A percentile compares a stretch with the other conserved stretches of the same genome.
phyloP scores from a whole-genome alignment of 2,329 filamentous ascomycete species.

The Elsinoe perseae region DNA sequence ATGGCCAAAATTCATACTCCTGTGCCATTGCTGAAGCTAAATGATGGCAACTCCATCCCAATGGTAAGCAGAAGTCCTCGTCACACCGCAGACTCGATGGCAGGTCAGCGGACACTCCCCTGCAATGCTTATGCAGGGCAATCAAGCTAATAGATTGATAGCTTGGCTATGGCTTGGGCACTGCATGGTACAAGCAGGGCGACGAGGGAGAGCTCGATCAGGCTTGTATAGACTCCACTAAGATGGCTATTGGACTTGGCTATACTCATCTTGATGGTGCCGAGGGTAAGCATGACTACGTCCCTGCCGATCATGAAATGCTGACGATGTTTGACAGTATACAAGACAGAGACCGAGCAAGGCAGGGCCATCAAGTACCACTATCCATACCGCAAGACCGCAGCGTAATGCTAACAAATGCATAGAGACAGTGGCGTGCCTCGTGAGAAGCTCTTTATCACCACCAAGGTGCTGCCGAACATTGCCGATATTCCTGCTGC shows the following conservation, averaged over 20 bases:
- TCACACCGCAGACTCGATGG: not conserved
- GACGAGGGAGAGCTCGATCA: constrained; percentile 49
- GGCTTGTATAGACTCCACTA: constrained; percentile 47
- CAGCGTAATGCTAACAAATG: not conserved
- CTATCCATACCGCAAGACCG: not conserved
- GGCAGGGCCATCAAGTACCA: constrained; percentile 37
- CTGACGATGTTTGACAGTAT: constrained; percentile 29
- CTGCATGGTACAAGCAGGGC: constrained; percentile 53
- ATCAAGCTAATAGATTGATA: constrained; percentile 26
- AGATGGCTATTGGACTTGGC: constrained; percentile 59
- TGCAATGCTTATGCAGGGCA: not conserved
- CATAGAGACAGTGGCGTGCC: constrained; percentile 32
- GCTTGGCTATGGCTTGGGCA: constrained; percentile 66
- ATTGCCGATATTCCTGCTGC: constrained; percentile 50
- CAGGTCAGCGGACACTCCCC: not conserved
- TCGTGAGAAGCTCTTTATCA: constrained; percentile 43
- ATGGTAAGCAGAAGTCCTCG: constrained; percentile 44
- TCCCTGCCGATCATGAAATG: not conserved
- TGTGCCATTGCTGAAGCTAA: constrained; percentile 59
- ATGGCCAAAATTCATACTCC: constrained; percentile 39
- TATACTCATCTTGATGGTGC: constrained; percentile 69
- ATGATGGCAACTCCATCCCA: constrained; percentile 66
- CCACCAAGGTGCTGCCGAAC: constrained; percentile 50
- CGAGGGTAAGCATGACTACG: constrained; percentile 45
- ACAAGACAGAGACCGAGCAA: constrained; percentile 45